Evolutionary conservation across 75 land plant genomes (phyloP), one percentile per base, ranked within the genome.

Genomic region (Chamaecyparis obtusa): DNA sequence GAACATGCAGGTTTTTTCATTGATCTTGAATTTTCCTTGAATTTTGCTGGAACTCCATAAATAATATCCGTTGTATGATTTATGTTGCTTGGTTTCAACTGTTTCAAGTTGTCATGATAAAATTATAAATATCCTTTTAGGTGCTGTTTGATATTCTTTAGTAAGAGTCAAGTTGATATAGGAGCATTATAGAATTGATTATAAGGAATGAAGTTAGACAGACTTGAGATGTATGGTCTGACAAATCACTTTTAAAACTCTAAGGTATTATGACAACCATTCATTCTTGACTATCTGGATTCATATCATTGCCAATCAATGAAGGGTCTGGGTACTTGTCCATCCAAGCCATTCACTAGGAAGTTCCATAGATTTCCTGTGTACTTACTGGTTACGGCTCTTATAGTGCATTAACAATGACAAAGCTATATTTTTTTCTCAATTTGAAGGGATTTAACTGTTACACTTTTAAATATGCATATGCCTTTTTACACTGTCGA

Each of bases 151-250:
- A 36, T 33, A 74, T 74, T 74, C 14, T 33, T 74, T 32, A 33
- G 36, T 30, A 79, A 79, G 27, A 39, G 82, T 79, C 44, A 41
- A 79, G 43, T 79, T 79, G 46, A 36, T 79, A 79, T 41, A 79
- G 27, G 17, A 79, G 44, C 82, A 79, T 81, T 81, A 2, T 0
- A 24, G n/a, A 81, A 2, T 24, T 44, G 49, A 81, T 6, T 9
- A 44, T 27, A 24, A 44, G 13, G 83, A 44, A 44, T 27, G 83
- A 77, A 77, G 80, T 41, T 15, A 32, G 9, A 76, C 41, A 37
- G 37, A 77, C 44, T 37, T 1, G 44, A 39, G 9, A 77, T 37
- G 6, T 39, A 16, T 77, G 21, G 43, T 39, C 44, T 78, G 81
- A 9, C 32, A 44, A 43, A 81, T 44, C 0, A 1, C 44, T n/a